phyloP scores from a whole-genome alignment of 176 grass and related monocot species.

The Ensete glaucum region DNA sequence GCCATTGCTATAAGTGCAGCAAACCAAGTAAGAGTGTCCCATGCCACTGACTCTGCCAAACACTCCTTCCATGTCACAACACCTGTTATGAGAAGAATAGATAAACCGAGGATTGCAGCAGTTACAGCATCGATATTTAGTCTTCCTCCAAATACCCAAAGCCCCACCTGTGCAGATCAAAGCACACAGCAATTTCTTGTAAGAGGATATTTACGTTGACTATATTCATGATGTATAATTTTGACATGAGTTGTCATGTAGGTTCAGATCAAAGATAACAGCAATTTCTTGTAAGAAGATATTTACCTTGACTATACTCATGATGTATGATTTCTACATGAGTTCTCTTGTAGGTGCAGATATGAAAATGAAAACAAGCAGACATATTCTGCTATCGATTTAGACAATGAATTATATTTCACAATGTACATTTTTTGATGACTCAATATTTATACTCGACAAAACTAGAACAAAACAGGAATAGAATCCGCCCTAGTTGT shows the following conservation, averaged over 20 bases:
- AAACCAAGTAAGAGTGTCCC: slow-evolving; percentile 99
- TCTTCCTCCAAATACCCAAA: slow-evolving; percentile 87
- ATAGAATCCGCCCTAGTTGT: no score
- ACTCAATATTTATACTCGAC: no score
- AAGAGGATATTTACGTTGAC: background rate
- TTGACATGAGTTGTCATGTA: background rate
- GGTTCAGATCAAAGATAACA: slow-evolving; percentile 24
- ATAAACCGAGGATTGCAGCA: slow-evolving; percentile 89
- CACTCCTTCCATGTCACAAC: slow-evolving; percentile 99
- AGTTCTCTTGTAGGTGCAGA: background rate
- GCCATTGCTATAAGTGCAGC: slow-evolving; percentile 97
- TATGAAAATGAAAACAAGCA: slow-evolving; percentile 23
- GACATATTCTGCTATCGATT: background rate
- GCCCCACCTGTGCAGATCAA: slow-evolving; percentile 64
- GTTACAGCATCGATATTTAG: slow-evolving; percentile 79
- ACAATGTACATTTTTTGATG: background rate
- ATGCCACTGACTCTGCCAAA: slow-evolving; percentile 76
- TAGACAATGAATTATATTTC: background rate
- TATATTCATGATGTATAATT: background rate
- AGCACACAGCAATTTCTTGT: slow-evolving; percentile 26
- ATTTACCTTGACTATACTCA: background rate
- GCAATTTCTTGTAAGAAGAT: slow-evolving; percentile 17
- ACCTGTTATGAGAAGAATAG: slow-evolving; percentile 69
- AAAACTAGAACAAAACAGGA: no score
- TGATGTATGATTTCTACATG: slow-evolving; percentile 13